Base-by-base conservation (phyloP, 192 early-diverging fungal genomes). In the Radiomyces spectabilis region DNA sequence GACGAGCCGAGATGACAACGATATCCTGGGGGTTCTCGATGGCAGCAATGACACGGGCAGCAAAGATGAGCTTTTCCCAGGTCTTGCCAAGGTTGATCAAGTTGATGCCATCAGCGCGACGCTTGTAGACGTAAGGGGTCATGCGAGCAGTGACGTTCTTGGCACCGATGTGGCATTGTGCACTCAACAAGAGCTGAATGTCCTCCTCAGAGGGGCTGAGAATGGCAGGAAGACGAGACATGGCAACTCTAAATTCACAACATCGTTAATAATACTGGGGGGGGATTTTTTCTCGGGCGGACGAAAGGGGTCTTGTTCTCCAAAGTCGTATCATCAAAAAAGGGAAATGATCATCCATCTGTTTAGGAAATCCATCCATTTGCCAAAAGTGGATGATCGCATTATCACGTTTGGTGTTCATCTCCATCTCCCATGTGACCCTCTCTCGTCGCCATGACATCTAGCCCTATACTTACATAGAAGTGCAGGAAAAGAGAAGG, bases 21-120 rank as follows among this genome's bases (percentile, higher is more conserved):
- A 98, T 88, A 69, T 98, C 96, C 43, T 88, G 83, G 54, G 92
- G 92, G 85, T 98, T 95, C 82, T 97, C 94, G 63, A 98, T 88
- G 73, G 94, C 86, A 52, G 90, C 92, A 62, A 98, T 92, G 78
- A 97, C 85, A 76, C 96, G 92, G 59, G 96, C 93, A 61, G 96
- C 96, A 53, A 99, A 77, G 43, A 97, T 83, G 45, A 99, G 72
- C 89, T 99, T 99, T 82, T 95, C 96, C 90, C 94, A 99, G 77
- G 96, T 99, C 85, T 99, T 99, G 66, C 86, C 89, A 47, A 93
- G 82, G 86, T 98, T 95, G 83, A 99, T 94, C 76, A 99, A 80
- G 85, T 97, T 81, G 72, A 99, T 77, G 79, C 89, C 89, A 79
- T 99, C 96, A 55, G 82, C 74, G 60, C 96, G 88, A 66, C 92